Percentiles rank a stretch among this genome's conserved stretches.
Conservation (phyloP, 1,284 basidiomycete species). For the Phylloboletellus chloephorus region DNA sequence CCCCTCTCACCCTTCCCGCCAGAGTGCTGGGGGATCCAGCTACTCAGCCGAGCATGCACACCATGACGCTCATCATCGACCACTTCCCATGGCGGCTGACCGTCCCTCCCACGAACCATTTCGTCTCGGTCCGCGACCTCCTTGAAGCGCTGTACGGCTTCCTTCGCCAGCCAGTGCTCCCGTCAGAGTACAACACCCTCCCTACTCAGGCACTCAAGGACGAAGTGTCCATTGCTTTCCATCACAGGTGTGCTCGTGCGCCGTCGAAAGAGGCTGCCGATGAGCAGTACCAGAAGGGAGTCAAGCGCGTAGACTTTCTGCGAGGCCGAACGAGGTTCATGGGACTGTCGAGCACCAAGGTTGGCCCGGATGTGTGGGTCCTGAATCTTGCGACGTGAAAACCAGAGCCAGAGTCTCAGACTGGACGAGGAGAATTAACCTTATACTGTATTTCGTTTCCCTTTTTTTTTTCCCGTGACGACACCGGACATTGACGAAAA, state of each 20-base stretch:
- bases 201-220: constrained; percentile 32
- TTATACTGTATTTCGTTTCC: constrained; percentile 22
- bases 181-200: constrained; percentile 36
- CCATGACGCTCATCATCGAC: constrained; percentile 28
- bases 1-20: constrained; percentile 24
- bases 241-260: constrained; percentile 33
- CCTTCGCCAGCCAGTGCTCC: constrained; percentile 36
- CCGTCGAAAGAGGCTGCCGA: constrained; percentile 15
- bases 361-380: constrained; percentile 25
- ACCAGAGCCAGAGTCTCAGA: constrained; percentile 5
- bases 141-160: constrained; percentile 33
- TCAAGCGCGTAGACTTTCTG: constrained; percentile 44
- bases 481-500: constrained; percentile 17
- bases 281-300: constrained; percentile 34
- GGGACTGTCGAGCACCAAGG: constrained; percentile 34
- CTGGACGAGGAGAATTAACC: constrained; percentile 11
- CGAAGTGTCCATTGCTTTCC: constrained; percentile 40
- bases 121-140: constrained; percentile 36
- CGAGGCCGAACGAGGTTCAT: constrained; percentile 34
- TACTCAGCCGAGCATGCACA: constrained; percentile 31
- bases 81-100: constrained; percentile 34
- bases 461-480: neutral
- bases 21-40: constrained; percentile 32
- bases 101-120: constrained; percentile 26
- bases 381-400: constrained; percentile 28